These are phyloP conservation scores for Dendrostoma leiphaemia DNA, from an alignment of 2,329 filamentous ascomycete species.

Conservation along the genomic window DNA sequence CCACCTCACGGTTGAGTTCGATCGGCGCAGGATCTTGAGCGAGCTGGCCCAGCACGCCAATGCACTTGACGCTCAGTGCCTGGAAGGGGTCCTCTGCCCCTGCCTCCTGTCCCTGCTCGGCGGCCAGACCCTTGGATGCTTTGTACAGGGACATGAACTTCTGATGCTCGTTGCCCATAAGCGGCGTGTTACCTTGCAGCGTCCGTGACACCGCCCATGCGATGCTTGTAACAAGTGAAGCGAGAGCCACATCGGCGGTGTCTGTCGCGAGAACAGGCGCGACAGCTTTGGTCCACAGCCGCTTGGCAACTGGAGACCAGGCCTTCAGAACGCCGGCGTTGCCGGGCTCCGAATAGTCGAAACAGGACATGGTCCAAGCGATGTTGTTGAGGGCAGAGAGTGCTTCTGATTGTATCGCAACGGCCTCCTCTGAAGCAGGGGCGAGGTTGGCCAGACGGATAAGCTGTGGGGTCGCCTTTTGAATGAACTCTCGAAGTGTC, in stretches of 20 bases:
- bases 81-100: conserved; percentile 55
- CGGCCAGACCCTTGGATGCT: conserved; percentile 44
- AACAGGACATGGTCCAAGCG: conserved; percentile 62
- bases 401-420: conserved; percentile 50
- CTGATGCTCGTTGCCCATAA: conserved; percentile 53
- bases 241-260: conserved; percentile 60
- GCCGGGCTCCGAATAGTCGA: conserved; percentile 56
- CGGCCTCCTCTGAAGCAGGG: conserved; percentile 38
- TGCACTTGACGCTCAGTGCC: conserved; percentile 62
- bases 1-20: conserved; percentile 59
- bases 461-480: conserved; percentile 46
- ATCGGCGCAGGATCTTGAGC: conserved; percentile 54
- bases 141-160: conserved; percentile 67
- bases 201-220: conserved; percentile 64
- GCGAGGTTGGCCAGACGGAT: conserved; percentile 44
- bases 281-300: conserved; percentile 58
- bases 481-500: conserved; percentile 48
- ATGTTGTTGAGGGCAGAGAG: conserved; percentile 65
- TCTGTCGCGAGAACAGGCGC: conserved; percentile 57
- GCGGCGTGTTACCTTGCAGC: conserved; percentile 46
- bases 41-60: conserved; percentile 64
- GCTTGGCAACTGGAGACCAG: conserved; percentile 53
- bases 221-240: conserved; percentile 62
- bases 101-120: conserved; percentile 21
- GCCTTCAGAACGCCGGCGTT: conserved; percentile 50